Evolutionary conservation across 2,329 filamentous ascomycete species (phyloP).

Genomic region (Tolypocladium inflatum): DNA sequence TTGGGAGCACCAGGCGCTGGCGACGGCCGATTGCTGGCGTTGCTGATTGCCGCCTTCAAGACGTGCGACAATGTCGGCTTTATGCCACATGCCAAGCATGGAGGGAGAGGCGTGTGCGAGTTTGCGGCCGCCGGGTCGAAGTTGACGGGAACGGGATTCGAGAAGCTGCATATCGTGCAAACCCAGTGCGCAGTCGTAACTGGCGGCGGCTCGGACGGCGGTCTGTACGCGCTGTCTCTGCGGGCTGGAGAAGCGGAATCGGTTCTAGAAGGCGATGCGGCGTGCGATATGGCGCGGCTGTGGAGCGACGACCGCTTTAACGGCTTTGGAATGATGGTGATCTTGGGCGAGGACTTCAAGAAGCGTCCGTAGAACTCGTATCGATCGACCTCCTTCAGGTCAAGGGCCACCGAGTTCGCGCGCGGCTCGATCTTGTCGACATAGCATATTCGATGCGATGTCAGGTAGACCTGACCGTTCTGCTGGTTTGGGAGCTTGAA

Average conservation of each 20-base stretch:
- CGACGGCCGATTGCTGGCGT: constrained; percentile 47
- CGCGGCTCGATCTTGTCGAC: constrained; percentile 82
- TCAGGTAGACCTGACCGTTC: constrained; percentile 92
- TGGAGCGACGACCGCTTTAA: constrained; percentile 54
- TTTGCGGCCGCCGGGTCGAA: constrained; percentile 81
- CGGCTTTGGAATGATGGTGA: constrained; percentile 79
- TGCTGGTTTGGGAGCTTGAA: constrained; percentile 92
- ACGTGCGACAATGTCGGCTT: constrained; percentile 77
- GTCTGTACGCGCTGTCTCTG: constrained; percentile 31
- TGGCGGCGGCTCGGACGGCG: constrained; percentile 29
- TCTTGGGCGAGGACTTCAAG: constrained; percentile 87
- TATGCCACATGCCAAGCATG: constrained; percentile 89
- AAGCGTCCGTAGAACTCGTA: constrained; percentile 91
- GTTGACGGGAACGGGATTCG: constrained; percentile 85
- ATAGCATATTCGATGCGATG: constrained; percentile 91
- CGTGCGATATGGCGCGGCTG: constrained; percentile 38
- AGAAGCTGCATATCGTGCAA: constrained; percentile 91
- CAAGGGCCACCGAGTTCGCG: constrained; percentile 73
- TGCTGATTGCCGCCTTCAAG: constrained; percentile 77
- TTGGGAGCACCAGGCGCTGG: constrained; percentile 2
- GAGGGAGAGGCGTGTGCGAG: constrained; percentile 68
- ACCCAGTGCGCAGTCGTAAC: constrained; percentile 74
- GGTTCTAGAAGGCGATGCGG: constrained; percentile 36
- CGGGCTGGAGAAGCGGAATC: constrained; percentile 36
- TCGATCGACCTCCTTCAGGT: constrained; percentile 83